Evolutionary conservation across 306 rosid species (phyloP).

Genomic region (Oxytropis ochrocephala): DNA sequence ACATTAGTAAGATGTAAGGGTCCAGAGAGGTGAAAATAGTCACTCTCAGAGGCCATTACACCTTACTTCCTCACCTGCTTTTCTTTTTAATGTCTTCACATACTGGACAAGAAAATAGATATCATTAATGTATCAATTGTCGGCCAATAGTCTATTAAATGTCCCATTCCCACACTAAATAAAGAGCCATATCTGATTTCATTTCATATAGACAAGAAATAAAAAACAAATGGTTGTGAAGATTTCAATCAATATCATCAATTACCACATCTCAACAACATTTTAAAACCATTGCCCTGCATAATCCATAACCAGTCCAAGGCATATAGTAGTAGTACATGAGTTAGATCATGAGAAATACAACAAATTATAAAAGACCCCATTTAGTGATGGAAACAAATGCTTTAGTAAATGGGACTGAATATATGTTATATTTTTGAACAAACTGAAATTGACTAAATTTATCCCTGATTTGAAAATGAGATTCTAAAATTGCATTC

Average conservation of each 20-base stretch:
- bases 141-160: background rate
- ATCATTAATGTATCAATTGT: background rate
- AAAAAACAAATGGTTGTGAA: background rate
- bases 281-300: background rate
- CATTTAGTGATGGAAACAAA: too few species aligned
- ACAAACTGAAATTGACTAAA: too few species aligned
- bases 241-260: background rate
- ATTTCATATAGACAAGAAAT: background rate
- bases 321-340: background rate
- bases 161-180: background rate
- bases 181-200: background rate
- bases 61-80: background rate
- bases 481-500: background rate
- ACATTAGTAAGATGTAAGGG: conserved; percentile 67
- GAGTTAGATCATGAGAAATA: background rate
- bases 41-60: conserved; percentile 70
- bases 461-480: too few species aligned
- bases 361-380: too few species aligned
- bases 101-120: background rate
- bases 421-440: too few species aligned
- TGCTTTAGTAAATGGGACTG: too few species aligned
- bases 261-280: conserved; percentile 4
- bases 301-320: background rate
- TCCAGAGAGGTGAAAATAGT: conserved; percentile 64
- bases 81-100: conserved; percentile 26